Evolutionary conservation across 352 stramenopile genomes (phyloP).

Genomic region (Pythium biforme): DNA sequence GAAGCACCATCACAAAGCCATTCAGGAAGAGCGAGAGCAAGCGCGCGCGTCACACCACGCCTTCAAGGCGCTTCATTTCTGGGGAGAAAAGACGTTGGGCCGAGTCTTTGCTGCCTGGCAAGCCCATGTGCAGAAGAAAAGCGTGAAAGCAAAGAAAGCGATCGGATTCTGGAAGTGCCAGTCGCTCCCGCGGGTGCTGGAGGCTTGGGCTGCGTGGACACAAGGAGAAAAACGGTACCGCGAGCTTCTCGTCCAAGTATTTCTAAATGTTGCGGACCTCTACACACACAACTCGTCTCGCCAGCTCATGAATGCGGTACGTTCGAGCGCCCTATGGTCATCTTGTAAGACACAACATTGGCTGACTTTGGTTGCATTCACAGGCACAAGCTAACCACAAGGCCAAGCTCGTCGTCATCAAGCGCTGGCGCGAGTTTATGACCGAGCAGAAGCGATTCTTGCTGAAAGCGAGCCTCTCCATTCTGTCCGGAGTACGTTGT

Average conservation of each 20-base stretch:
- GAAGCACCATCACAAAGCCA: slow-evolving; percentile 30
- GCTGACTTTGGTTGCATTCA: background rate
- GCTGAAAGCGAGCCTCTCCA: slow-evolving; percentile 64
- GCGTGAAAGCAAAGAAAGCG: slow-evolving; percentile 49
- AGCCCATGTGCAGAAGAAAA: slow-evolving; percentile 36
- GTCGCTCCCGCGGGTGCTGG: slow-evolving; percentile 54
- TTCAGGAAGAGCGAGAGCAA: slow-evolving; percentile 27
- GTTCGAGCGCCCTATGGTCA: slow-evolving; percentile 1
- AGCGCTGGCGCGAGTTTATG: slow-evolving; percentile 52
- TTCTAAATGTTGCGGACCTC: slow-evolving; percentile 58
- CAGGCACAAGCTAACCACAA: slow-evolving; percentile 45
- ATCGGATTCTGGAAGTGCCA: slow-evolving; percentile 71
- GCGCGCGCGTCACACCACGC: slow-evolving; percentile 32
- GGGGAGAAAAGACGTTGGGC: slow-evolving; percentile 48
- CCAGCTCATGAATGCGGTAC: slow-evolving; percentile 46
- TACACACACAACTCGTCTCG: slow-evolving; percentile 68
- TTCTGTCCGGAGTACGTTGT: slow-evolving; percentile 56
- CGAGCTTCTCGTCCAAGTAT: slow-evolving; percentile 49
- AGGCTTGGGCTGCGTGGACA: slow-evolving; percentile 43
- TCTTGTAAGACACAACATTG: background rate
- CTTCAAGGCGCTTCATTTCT: slow-evolving; percentile 60
- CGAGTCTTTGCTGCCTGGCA: slow-evolving; percentile 52
- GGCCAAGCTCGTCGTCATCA: slow-evolving; percentile 46
- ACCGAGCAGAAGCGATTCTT: slow-evolving; percentile 65
- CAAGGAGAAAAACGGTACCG: slow-evolving; percentile 24